phyloP scores from a whole-genome alignment of 2,329 filamentous ascomycete genomes.

The Cladophialophora carrionii region DNA sequence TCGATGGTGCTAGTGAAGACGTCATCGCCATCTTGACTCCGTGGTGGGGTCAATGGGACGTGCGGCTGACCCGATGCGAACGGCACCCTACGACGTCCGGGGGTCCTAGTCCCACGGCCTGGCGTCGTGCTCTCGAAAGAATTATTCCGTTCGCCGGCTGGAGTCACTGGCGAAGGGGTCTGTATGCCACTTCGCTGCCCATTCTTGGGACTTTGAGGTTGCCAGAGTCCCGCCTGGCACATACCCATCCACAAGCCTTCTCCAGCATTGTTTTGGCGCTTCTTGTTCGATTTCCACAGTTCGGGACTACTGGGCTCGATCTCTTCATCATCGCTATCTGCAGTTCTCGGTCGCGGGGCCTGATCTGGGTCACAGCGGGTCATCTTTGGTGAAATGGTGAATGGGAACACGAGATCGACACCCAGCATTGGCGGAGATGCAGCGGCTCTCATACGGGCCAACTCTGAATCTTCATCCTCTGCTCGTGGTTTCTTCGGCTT shows the following conservation, averaged over 20 bases:
- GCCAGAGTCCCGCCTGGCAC: slow-evolving; percentile 38
- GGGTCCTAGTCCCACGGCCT: slow-evolving; percentile 37
- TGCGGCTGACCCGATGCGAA: slow-evolving; percentile 20
- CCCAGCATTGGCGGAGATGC: slow-evolving; percentile 85
- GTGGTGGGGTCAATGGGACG: slow-evolving; percentile 49
- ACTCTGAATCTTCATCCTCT: slow-evolving; percentile 39
- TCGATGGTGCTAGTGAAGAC: slow-evolving; percentile 38
- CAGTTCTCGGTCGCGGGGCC: slow-evolving; percentile 56
- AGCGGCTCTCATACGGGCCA: slow-evolving; percentile 61
- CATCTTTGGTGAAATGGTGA: slow-evolving; percentile 78
- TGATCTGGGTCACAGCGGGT: slow-evolving; percentile 83
- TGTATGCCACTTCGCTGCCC: slow-evolving; percentile 43
- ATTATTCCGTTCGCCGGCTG: slow-evolving; percentile 43
- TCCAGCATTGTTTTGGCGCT: slow-evolving; percentile 36
- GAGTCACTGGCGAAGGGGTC: slow-evolving; percentile 48
- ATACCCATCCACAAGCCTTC: slow-evolving; percentile 42
- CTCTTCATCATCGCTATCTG: slow-evolving; percentile 55
- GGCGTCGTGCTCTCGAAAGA: slow-evolving; percentile 33
- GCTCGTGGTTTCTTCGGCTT: slow-evolving; percentile 31
- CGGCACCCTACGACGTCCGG: slow-evolving; percentile 36
- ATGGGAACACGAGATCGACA: slow-evolving; percentile 75
- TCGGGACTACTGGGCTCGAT: slow-evolving; percentile 52
- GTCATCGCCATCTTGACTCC: slow-evolving; percentile 55
- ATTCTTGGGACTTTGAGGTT: slow-evolving; percentile 35
- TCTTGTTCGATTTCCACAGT: slow-evolving; percentile 34